A percentile compares a stretch with the other conserved stretches of the same genome.
phyloP scores from a whole-genome alignment of 306 rosid species.

The Vicia sativa region DNA sequence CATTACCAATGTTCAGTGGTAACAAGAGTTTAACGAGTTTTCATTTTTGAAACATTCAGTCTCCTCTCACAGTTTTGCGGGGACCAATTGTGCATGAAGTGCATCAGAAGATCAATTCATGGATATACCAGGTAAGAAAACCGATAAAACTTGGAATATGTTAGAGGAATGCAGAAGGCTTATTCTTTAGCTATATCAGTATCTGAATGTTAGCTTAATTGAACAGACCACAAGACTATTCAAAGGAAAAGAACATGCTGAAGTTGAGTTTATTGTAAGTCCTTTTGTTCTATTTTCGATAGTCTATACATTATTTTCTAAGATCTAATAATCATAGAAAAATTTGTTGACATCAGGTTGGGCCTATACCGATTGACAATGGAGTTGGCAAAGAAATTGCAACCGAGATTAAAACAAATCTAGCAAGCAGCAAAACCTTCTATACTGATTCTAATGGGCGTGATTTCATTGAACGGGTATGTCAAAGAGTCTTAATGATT shows the following conservation, averaged over 20 bases:
- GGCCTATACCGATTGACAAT: slow-evolving; percentile 85
- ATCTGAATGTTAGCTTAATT: slow-evolving; percentile 31
- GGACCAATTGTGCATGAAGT: slow-evolving; percentile 65
- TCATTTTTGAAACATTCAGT: slow-evolving; percentile 33
- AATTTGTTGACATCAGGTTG: slow-evolving; percentile 60
- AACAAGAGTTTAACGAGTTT: slow-evolving; percentile 28
- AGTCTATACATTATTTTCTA: neutral
- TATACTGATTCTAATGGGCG: slow-evolving; percentile 94
- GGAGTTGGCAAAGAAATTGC: slow-evolving; percentile 84
- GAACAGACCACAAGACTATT: slow-evolving; percentile 77
- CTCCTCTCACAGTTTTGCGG: slow-evolving; percentile 46
- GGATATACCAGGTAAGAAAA: slow-evolving; percentile 59
- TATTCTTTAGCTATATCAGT: slow-evolving; percentile 25
- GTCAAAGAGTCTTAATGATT: slow-evolving; percentile 28
- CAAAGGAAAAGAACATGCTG: slow-evolving; percentile 90
- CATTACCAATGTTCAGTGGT: slow-evolving; percentile 5
- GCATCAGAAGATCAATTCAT: slow-evolving; percentile 55
- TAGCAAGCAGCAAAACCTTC: slow-evolving; percentile 75
- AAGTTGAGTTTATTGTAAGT: slow-evolving; percentile 90
- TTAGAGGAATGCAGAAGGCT: neutral
- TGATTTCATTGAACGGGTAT: slow-evolving; percentile 87
- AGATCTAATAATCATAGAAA: slow-evolving; percentile 22
- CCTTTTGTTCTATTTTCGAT: neutral
- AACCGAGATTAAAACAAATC: slow-evolving; percentile 61
- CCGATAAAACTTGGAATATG: slow-evolving; percentile 13